Evolutionary conservation across 2,329 filamentous ascomycete species (phyloP).

Genomic region (Fusarium coffeatum): DNA sequence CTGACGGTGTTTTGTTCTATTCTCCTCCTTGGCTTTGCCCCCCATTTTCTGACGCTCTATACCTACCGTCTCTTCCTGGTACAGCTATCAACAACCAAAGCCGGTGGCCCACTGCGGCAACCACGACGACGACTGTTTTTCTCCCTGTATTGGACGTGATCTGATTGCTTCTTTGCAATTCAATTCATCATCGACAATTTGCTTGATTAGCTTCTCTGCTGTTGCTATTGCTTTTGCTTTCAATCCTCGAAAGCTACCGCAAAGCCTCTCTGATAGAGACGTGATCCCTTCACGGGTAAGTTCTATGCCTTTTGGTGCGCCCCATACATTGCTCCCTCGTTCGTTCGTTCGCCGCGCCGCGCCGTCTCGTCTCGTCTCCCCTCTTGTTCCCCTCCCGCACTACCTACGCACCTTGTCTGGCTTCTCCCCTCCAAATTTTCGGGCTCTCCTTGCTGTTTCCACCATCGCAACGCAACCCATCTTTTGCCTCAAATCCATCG

Average conservation of each 20-base stretch:
- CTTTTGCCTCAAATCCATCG: conserved; percentile 26
- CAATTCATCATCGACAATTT: conserved; percentile 31
- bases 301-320: conserved; percentile 35
- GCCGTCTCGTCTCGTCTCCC: conserved; percentile 29
- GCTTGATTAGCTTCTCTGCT: conserved; percentile 23
- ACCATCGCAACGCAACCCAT: conserved; percentile 28
- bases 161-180: conserved; percentile 34
- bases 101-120: conserved; percentile 50
- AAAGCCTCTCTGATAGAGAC: conserved; percentile 44
- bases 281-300: conserved; percentile 57
- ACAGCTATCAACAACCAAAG: conserved; percentile 44
- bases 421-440: conserved; percentile 41
- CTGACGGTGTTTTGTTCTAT: conserved; percentile 42
- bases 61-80: conserved; percentile 43
- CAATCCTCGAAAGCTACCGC: conserved; percentile 33
- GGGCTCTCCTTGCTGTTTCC: conserved; percentile 27
- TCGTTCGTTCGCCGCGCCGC: conserved; percentile 23
- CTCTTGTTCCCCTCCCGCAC: conserved; percentile 36
- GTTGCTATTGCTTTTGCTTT: conserved; percentile 17
- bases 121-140: conserved; percentile 49
- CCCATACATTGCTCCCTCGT: conserved; percentile 30
- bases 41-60: conserved; percentile 44
- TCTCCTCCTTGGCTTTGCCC: conserved; percentile 31
- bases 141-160: conserved; percentile 34
- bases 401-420: conserved; percentile 18